phyloP scores from a whole-genome alignment of 192 early-diverging fungal species.

The Kappamyces sp. region DNA sequence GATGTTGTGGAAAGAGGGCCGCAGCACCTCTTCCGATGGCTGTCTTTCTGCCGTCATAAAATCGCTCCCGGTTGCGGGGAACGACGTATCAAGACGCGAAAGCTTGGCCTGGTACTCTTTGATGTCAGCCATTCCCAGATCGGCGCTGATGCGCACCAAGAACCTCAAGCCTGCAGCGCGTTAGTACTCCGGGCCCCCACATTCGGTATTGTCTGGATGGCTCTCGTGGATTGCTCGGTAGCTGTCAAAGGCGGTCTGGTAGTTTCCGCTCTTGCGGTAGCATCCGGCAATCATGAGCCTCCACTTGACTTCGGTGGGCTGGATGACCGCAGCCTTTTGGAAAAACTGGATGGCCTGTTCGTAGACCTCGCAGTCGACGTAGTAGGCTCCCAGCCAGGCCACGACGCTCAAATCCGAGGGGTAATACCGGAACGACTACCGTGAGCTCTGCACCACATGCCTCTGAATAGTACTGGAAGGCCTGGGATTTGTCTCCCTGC shows the following conservation, averaged over 20 bases:
- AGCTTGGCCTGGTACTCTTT: conserved; percentile 48
- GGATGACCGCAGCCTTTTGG: conserved; percentile 42
- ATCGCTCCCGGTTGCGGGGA: not conserved
- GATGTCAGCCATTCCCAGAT: conserved; percentile 53
- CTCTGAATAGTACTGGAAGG: conserved; percentile 59
- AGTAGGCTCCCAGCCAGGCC: conserved; percentile 57
- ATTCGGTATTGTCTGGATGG: conserved; percentile 55
- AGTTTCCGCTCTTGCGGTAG: conserved; percentile 46
- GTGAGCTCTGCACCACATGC: conserved; percentile 12
- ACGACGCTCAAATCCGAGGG: conserved; percentile 51
- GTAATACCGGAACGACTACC: conserved; percentile 52
- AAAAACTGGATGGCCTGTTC: conserved; percentile 58
- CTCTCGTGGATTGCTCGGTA: conserved; percentile 49
- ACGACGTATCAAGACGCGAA: conserved; percentile 34
- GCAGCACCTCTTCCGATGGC: not conserved
- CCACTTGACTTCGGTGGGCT: conserved; percentile 51
- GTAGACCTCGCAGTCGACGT: conserved; percentile 58
- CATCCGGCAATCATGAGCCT: conserved; percentile 57
- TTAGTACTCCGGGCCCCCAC: conserved; percentile 16
- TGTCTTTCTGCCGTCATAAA: not conserved
- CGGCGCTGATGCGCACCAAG: conserved; percentile 54
- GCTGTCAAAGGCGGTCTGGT: conserved; percentile 48
- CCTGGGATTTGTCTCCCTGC: conserved; percentile 52
- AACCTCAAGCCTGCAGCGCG: conserved; percentile 43
- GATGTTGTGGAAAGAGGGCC: not conserved